Conservation (phyloP, 257 asterid genomes). For the Solanum paucissectum region DNA sequence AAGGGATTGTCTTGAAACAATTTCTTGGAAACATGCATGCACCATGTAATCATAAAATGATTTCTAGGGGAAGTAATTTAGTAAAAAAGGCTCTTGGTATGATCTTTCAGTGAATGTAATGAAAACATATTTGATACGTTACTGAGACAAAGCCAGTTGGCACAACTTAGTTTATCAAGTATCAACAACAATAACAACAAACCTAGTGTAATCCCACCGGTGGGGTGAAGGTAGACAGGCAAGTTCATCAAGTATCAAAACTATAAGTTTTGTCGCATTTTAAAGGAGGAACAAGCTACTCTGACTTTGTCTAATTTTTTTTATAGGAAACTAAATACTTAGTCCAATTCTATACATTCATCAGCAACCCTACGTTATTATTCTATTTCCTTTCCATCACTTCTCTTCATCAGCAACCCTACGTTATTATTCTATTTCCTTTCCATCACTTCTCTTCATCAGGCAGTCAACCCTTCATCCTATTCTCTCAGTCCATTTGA, state of each 20-base stretch:
- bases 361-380: background rate
- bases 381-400: background rate
- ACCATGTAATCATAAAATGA: background rate
- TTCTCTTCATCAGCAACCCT: background rate
- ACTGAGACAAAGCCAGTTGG: background rate
- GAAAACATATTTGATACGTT: background rate
- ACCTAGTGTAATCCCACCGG: background rate
- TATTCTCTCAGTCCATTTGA: background rate
- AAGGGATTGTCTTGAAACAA: background rate
- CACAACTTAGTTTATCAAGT: background rate
- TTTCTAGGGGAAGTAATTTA: no score
- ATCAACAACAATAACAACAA: background rate
- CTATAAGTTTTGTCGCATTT: background rate
- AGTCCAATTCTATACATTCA: background rate
- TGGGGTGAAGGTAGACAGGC: background rate
- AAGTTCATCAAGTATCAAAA: background rate
- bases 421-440: background rate
- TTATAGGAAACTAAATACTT: no score
- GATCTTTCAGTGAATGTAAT: background rate
- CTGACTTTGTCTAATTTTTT: background rate
- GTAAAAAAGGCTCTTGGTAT: background rate
- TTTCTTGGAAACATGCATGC: background rate
- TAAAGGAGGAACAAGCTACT: background rate
- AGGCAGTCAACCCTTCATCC: background rate
- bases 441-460: background rate